Conservation (phyloP, 2,329 filamentous ascomycete genomes). For the Sclerotinia borealis region DNA sequence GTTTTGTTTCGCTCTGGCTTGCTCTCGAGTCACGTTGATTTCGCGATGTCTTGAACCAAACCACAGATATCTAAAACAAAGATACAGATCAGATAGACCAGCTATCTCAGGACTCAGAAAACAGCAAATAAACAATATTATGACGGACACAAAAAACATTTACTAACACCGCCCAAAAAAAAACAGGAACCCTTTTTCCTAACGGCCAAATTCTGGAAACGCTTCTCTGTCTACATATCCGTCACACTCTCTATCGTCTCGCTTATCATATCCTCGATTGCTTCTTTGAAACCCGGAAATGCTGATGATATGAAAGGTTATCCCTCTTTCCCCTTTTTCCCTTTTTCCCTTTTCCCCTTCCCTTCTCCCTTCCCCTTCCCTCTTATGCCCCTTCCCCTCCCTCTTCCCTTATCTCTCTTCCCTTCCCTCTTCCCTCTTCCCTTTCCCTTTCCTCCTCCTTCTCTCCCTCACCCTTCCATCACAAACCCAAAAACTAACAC, state of each 20-base stretch:
- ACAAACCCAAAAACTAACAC: background rate
- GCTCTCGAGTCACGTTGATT: too few species aligned
- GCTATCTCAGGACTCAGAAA: too few species aligned
- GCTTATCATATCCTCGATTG: constrained; percentile 19
- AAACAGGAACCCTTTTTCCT: constrained; percentile 17
- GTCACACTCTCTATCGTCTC: constrained; percentile 19
- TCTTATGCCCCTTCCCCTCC: too few species aligned
- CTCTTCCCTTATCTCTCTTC: background rate
- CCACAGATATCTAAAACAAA: too few species aligned
- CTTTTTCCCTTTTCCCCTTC: background rate
- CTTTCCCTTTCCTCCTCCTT: background rate
- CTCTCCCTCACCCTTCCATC: background rate
- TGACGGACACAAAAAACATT: too few species aligned
- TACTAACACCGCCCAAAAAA: background rate
- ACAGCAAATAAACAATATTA: too few species aligned
- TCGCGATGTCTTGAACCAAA: too few species aligned
- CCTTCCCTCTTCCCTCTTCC: too few species aligned
- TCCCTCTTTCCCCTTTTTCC: background rate
- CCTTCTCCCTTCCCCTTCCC: too few species aligned
- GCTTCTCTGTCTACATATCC: constrained; percentile 22
- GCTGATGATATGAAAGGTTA: constrained; percentile 15
- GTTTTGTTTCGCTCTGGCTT: background rate
- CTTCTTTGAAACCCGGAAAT: constrained; percentile 12
- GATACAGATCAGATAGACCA: too few species aligned
- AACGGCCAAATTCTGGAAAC: constrained; percentile 27